Conservation (phyloP, 371 early-diverging fungal species). For the Capillidium rhysosporum region DNA sequence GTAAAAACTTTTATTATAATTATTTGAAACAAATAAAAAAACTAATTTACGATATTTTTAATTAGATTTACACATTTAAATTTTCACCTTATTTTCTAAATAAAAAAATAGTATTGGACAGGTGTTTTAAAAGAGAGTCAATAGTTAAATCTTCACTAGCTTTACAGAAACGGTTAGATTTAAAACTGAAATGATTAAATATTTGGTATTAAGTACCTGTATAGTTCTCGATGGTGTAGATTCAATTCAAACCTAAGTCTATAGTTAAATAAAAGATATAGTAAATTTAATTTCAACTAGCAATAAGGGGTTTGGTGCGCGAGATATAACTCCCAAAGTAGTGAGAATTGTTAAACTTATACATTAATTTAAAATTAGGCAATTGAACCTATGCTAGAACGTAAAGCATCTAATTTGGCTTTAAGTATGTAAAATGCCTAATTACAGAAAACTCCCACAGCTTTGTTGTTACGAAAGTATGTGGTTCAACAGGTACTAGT, state of each 20-base stretch:
- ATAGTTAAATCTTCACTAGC: too few relatives aligned
- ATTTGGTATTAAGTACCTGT: not conserved
- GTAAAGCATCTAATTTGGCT: constrained; percentile 49
- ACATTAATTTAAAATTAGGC: constrained; percentile 22
- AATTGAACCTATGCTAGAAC: constrained; percentile 41
- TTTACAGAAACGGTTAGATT: too few relatives aligned
- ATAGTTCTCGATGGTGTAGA: constrained; percentile 26
- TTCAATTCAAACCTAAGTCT: constrained; percentile 24
- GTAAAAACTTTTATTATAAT: too few relatives aligned
- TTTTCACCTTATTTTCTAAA: too few relatives aligned
- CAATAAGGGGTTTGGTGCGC: constrained; percentile 78
- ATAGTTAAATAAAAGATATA: constrained; percentile 23
- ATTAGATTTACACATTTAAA: too few relatives aligned
- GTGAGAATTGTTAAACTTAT: not conserved
- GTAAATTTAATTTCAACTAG: constrained; percentile 58
- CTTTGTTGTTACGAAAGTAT: constrained; percentile 68
- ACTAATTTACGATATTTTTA: too few relatives aligned
- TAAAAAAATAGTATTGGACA: too few relatives aligned
- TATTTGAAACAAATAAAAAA: too few relatives aligned
- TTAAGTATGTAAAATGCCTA: constrained; percentile 50
- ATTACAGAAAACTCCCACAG: constrained; percentile 61
- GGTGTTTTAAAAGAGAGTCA: too few relatives aligned
- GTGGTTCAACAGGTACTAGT: constrained; percentile 48
- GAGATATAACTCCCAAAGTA: constrained; percentile 80
- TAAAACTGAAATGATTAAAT: too few relatives aligned